A percentile compares a stretch with the other conserved stretches of the same genome.
These are phyloP conservation scores for Xanthoconium purpureum DNA, from an alignment of 768 basidiomycete genomes.

Conservation along the genomic window DNA sequence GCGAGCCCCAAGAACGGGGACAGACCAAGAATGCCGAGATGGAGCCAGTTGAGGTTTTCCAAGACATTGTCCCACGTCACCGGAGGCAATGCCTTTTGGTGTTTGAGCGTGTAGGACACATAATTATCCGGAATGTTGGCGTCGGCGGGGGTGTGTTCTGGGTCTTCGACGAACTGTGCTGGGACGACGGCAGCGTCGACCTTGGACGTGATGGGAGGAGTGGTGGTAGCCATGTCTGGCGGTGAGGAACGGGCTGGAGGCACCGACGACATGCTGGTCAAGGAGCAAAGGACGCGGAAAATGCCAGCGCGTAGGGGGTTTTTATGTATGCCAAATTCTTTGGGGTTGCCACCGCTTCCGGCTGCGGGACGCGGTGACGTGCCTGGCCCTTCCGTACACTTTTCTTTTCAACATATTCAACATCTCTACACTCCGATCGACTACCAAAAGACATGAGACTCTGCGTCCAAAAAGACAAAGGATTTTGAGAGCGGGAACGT, in stretches of 20 bases:
- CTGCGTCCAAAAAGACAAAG: background rate
- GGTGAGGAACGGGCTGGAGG: slow-evolving; percentile 19
- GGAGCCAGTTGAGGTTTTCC: slow-evolving; percentile 75
- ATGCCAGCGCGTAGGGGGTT: background rate
- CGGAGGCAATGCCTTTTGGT: slow-evolving; percentile 65
- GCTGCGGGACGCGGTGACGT: background rate
- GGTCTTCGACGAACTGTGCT: slow-evolving; percentile 21
- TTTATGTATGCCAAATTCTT: slow-evolving; percentile 35
- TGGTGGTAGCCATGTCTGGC: slow-evolving; percentile 12
- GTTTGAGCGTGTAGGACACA: slow-evolving; percentile 70
- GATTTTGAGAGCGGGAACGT: background rate
- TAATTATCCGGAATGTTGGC: slow-evolving; percentile 78
- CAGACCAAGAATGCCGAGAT: slow-evolving; percentile 65
- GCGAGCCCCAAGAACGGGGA: slow-evolving; percentile 72
- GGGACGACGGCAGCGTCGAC: background rate
- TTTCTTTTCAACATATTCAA: background rate
- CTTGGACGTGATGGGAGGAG: slow-evolving; percentile 11
- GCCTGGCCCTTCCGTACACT: background rate
- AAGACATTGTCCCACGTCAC: slow-evolving; percentile 56
- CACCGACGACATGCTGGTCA: slow-evolving; percentile 31
- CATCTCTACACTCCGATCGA: background rate
- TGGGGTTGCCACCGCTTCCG: slow-evolving; percentile 31
- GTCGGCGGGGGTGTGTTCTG: slow-evolving; percentile 42
- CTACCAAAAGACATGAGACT: background rate
- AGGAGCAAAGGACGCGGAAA: slow-evolving; percentile 14